phyloP scores from a whole-genome alignment of 192 early-diverging fungal genomes.

The Backusella sp. region DNA sequence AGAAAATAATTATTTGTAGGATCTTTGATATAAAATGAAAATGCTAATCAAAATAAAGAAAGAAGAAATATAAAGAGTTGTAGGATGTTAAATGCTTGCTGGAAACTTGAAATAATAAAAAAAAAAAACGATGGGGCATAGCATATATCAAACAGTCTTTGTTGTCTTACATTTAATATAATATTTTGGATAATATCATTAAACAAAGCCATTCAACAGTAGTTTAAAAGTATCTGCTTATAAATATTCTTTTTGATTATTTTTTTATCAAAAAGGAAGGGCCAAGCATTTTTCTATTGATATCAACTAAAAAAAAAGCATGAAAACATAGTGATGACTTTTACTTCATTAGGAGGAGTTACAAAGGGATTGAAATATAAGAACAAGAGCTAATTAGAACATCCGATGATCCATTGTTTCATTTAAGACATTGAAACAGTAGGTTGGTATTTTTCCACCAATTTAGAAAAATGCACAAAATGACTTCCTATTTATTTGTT shows the following conservation, averaged over 20 bases:
- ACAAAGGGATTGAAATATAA: background rate
- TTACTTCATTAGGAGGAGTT: background rate
- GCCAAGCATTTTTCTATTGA: background rate
- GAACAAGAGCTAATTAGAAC: background rate
- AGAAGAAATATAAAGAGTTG: background rate
- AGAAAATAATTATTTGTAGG: background rate
- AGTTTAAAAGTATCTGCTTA: background rate
- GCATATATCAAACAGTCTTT: background rate
- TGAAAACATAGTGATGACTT: background rate
- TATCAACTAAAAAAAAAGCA: background rate
- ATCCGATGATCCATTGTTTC: background rate
- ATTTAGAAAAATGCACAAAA: conserved; percentile 6
- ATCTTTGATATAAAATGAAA: background rate
- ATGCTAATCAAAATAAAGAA: background rate
- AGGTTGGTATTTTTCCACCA: background rate
- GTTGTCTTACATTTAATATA: background rate
- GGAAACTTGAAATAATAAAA: background rate
- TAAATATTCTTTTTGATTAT: background rate
- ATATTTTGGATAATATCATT: background rate
- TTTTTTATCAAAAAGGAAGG: background rate
- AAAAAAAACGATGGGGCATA: background rate
- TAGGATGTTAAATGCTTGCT: background rate
- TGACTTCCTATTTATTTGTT: background rate
- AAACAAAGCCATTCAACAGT: background rate
- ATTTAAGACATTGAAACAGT: background rate